Conservation (phyloP, 495 filamentous ascomycete genomes). For the Pseudotulostoma volvatum region DNA sequence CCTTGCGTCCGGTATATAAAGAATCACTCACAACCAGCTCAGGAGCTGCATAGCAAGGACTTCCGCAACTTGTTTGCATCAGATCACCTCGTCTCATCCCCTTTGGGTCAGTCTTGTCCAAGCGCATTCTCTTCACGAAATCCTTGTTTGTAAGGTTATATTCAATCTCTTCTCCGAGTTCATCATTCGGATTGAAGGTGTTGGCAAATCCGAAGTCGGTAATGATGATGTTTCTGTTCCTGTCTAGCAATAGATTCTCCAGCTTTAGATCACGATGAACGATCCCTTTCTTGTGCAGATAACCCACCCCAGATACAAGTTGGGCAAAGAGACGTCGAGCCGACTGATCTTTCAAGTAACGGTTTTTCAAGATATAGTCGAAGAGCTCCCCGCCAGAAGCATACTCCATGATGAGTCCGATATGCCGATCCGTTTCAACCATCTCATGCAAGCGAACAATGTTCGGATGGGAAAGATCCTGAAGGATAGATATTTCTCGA, state of each 20-base stretch:
- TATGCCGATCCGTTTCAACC: slow-evolving; percentile 91
- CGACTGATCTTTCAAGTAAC: slow-evolving; percentile 84
- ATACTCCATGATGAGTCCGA: slow-evolving; percentile 96
- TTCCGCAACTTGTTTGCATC: slow-evolving; percentile 43
- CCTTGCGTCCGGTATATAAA: slow-evolving; percentile 90
- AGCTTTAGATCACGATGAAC: slow-evolving; percentile 96
- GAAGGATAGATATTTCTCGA: slow-evolving; percentile 83
- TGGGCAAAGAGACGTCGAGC: slow-evolving; percentile 90
- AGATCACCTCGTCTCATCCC: slow-evolving; percentile 54
- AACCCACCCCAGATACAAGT: slow-evolving; percentile 89
- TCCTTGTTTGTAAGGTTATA: slow-evolving; percentile 70
- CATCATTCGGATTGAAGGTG: slow-evolving; percentile 80
- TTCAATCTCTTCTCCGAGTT: slow-evolving; percentile 80
- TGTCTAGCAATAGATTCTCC: slow-evolving; percentile 88
- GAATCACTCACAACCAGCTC: slow-evolving; percentile 97
- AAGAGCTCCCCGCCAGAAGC: slow-evolving; percentile 96
- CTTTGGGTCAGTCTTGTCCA: slow-evolving; percentile 75
- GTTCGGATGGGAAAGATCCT: slow-evolving; percentile 78
- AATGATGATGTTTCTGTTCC: slow-evolving; percentile 97
- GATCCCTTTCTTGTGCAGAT: slow-evolving; percentile 97
- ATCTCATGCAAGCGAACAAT: slow-evolving; percentile 97
- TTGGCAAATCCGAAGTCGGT: slow-evolving; percentile 99
- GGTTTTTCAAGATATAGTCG: slow-evolving; percentile 92
- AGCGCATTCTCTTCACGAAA: slow-evolving; percentile 58
- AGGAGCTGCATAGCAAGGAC: slow-evolving; percentile 82